These are phyloP conservation scores for Camelina hispida DNA, from an alignment of 345 rosid species.

Conservation along the genomic window DNA sequence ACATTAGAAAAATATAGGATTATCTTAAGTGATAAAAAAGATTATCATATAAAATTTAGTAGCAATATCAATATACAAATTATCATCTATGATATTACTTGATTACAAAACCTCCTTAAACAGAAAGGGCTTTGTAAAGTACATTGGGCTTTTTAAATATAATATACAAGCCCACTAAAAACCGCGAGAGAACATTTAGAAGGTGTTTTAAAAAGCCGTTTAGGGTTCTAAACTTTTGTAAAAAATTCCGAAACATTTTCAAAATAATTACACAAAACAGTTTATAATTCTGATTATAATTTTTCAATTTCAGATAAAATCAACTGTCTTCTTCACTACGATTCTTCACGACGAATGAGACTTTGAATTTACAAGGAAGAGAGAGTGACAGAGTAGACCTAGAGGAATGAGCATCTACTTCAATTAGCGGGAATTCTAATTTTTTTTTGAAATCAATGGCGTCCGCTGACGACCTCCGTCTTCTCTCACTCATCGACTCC, in stretches of 20 bases:
- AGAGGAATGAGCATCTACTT: constrained; percentile 7
- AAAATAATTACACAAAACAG: background rate
- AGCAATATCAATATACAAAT: background rate
- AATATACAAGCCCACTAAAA: background rate
- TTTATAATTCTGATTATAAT: background rate
- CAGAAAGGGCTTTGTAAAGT: background rate
- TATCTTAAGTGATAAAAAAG: too few species aligned
- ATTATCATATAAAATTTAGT: too few species aligned
- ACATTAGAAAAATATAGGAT: too few species aligned
- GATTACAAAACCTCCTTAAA: background rate
- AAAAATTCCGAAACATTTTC: background rate
- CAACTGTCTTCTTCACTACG: background rate
- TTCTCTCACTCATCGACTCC: constrained; percentile 57
- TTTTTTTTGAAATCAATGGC: constrained; percentile 53
- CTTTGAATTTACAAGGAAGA: background rate
- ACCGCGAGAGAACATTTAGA: background rate
- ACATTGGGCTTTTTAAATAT: background rate
- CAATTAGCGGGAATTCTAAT: constrained; percentile 41
- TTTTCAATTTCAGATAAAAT: background rate
- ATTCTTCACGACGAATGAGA: background rate
- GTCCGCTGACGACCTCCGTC: constrained; percentile 51
- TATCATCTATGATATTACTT: background rate
- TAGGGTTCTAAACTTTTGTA: constrained; percentile 18
- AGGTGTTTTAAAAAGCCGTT: background rate
- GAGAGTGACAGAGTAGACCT: constrained; percentile 27